These are phyloP conservation scores for Cymbopogon flexuosus DNA, from an alignment of 202 grass and related monocot genomes.

Conservation along the genomic window DNA sequence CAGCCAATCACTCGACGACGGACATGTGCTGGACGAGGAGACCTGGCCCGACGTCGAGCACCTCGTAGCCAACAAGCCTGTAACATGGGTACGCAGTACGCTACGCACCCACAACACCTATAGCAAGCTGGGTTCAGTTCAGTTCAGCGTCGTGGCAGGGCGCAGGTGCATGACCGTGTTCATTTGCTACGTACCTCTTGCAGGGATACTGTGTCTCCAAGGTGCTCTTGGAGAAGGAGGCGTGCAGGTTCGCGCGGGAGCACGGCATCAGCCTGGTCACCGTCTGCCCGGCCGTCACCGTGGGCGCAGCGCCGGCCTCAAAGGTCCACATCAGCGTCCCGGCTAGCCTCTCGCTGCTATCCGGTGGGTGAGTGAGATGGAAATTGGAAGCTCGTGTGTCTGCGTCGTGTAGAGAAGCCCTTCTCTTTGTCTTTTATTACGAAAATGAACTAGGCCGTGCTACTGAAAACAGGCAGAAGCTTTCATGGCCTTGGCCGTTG, in stretches of 20 bases:
- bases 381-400: too few species aligned
- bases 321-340: slow-evolving; percentile 3
- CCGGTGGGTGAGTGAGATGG: too few species aligned
- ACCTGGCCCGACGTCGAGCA: slow-evolving; percentile 58
- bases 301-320: slow-evolving; percentile 31
- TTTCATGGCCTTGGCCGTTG: too few species aligned
- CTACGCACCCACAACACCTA: too few species aligned
- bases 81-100: slow-evolving; percentile 33
- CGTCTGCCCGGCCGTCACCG: slow-evolving; percentile 27
- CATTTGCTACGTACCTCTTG: background rate
- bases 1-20: too few species aligned
- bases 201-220: slow-evolving; percentile 64
- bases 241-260: slow-evolving; percentile 45
- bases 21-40: slow-evolving; percentile 49
- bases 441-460: too few species aligned
- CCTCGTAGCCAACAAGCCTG: slow-evolving; percentile 11
- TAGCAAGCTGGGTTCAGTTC: too few species aligned
- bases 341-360: slow-evolving; percentile 46
- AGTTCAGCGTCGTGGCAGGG: too few species aligned
- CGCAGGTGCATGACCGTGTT: too few species aligned
- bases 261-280: slow-evolving; percentile 56
- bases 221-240: slow-evolving; percentile 59
- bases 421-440: too few species aligned
- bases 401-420: too few species aligned
- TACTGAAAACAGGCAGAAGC: too few species aligned